Conservation (phyloP, 139 green algal species). For the Monoraphidium neglectum region DNA sequence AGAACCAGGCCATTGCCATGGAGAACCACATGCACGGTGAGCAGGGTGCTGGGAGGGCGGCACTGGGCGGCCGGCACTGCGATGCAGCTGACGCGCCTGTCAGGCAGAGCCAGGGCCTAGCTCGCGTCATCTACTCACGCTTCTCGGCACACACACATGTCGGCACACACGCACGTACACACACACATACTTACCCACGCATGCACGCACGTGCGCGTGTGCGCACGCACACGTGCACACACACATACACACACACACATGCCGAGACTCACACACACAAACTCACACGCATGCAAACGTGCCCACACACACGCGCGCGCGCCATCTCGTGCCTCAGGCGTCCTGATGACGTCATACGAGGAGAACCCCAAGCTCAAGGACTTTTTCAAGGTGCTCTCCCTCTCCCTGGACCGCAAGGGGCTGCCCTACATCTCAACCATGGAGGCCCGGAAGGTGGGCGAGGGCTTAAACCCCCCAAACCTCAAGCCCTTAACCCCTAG, state of each 20-base stretch:
- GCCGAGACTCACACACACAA: not conserved
- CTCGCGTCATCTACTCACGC: too few species aligned
- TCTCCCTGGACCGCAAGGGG: constrained; percentile 61
- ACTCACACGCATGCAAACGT: not conserved
- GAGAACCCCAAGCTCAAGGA: constrained; percentile 59
- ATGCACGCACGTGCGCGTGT: too few species aligned
- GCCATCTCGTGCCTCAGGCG: constrained; percentile 40
- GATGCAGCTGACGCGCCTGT: too few species aligned
- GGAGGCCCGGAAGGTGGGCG: constrained; percentile 53
- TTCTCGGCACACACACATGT: too few species aligned
- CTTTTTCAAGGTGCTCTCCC: constrained; percentile 73
- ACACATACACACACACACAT: not conserved
- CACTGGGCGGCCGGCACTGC: too few species aligned
- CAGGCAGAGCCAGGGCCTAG: too few species aligned
- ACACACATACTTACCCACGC: not conserved
- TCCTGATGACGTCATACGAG: constrained; percentile 55
- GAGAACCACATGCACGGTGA: constrained; percentile 81
- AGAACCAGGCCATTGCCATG: constrained; percentile 74
- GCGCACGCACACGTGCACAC: not conserved
- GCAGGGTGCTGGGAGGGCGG: not conserved
- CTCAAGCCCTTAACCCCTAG: too few species aligned
- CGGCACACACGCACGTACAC: not conserved
- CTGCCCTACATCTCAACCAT: constrained; percentile 76
- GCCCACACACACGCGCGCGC: not conserved
- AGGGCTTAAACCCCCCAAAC: not conserved